Percentiles rank a stretch among this genome's conserved stretches.
These are phyloP conservation scores for Logfia minima DNA, from an alignment of 129 eudicot genomes.

Conservation along the genomic window DNA sequence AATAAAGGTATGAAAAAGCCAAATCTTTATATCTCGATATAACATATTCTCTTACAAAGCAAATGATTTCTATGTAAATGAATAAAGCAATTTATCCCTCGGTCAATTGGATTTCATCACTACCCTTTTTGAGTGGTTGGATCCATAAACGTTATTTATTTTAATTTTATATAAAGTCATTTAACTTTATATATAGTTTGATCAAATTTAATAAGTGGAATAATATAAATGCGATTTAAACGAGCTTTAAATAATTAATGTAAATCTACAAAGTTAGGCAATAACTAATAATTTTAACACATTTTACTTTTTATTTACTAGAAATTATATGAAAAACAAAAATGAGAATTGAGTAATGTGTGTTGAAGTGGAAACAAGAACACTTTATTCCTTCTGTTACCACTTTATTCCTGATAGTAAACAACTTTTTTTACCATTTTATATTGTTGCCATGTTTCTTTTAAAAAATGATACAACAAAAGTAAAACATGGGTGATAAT, in stretches of 20 bases:
- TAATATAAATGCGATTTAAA: no score
- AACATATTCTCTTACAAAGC: conserved; percentile 46
- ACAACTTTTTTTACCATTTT: neutral
- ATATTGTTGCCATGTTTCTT: neutral
- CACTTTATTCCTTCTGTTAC: conserved; percentile 33
- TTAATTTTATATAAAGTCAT: neutral
- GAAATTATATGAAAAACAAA: neutral
- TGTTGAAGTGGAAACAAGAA: conserved; percentile 25
- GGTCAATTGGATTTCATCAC: conserved; percentile 22
- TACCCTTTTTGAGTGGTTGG: conserved; percentile 28
- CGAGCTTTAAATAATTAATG: no score
- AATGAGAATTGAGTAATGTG: neutral
- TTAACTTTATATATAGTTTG: neutral
- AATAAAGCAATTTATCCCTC: conserved; percentile 30
- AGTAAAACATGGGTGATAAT: conserved; percentile 23
- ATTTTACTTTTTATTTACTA: no score
- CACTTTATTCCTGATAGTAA: conserved; percentile 25
- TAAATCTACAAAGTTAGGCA: no score
- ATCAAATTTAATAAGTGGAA: no score
- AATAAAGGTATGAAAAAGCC: conserved; percentile 38
- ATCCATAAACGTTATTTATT: neutral
- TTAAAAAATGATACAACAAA: neutral
- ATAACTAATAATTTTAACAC: no score
- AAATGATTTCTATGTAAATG: conserved; percentile 36
- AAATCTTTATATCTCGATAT: conserved; percentile 33